Base-by-base conservation (phyloP, 352 stramenopile genomes). In the Phytophthora crassamura region DNA sequence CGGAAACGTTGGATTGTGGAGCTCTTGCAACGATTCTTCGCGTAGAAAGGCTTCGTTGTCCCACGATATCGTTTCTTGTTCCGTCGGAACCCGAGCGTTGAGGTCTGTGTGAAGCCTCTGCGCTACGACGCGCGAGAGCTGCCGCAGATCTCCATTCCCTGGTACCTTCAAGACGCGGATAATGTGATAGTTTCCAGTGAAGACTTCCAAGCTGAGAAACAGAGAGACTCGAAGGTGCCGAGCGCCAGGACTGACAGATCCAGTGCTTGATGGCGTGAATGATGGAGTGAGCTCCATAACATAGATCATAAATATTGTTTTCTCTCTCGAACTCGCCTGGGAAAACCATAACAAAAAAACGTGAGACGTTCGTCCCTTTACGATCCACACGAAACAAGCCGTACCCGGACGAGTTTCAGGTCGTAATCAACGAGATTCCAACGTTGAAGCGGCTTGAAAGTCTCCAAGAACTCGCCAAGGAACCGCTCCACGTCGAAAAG, bases 341-440 rank as follows among this genome's bases (percentile, higher is more conserved):
- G 20, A 50, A 36, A 15, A 8, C 22, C 15, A 18, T 11, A 41
- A 33, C 20, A n/a, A n/a, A n/a, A 50, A 30, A 41, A 59, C 9
- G 14, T 16, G 25, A 42, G 25, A 30, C 25, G 25, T 6, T 30
- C 4, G 25, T 30, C 25, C 25, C 25, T 6, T 30, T 30, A 30
- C 3, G 25, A 30, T 6, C 25, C 25, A 30, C 25, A 30, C 6
- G 3, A 30, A 30, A 15, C 32, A 48, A 34, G 5, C 7, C 67
- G 42, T 69, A 90, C 83, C 39, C 62, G 71, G 64, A 88, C 69
- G 39, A 89, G 65, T 10, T 65, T 69, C 3, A 90, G 38, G 40
- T 89, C 81, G 57, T 92, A 92, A 67, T 90, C 80, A 7, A 88
- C 70, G 22, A 92, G 61, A 38, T 84, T 68, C 45, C 72, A 71